phyloP scores from a whole-genome alignment of 2,329 filamentous ascomycete species.

The Colletotrichum higginsianum region DNA sequence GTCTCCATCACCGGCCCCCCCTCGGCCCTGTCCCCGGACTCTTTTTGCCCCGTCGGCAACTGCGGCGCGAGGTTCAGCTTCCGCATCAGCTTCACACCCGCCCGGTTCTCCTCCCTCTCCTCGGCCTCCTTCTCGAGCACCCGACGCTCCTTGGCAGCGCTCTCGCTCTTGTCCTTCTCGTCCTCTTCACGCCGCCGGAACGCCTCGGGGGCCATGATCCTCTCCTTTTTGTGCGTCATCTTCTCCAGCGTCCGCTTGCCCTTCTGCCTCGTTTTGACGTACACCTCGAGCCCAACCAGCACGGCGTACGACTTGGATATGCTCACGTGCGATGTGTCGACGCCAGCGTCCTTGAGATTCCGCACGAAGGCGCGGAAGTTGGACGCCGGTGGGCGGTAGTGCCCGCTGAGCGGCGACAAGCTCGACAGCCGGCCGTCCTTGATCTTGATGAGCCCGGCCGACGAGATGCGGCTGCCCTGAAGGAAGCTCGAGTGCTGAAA shows the following conservation, averaged over 20 bases:
- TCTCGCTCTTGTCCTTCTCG: slow-evolving; percentile 72
- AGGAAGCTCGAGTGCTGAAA: slow-evolving; percentile 95
- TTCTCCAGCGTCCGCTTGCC: slow-evolving; percentile 70
- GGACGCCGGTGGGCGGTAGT: slow-evolving; percentile 86
- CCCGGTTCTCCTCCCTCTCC: slow-evolving; percentile 55
- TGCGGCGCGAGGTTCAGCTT: slow-evolving; percentile 56
- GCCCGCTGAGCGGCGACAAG: slow-evolving; percentile 80
- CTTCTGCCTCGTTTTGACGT: slow-evolving; percentile 77
- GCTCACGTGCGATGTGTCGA: slow-evolving; percentile 83
- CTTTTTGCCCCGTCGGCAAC: slow-evolving; percentile 47
- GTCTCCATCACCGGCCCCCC: slow-evolving; percentile 25
- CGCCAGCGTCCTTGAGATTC: slow-evolving; percentile 78
- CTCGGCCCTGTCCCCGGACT: slow-evolving; percentile 43
- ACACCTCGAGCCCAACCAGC: slow-evolving; percentile 85
- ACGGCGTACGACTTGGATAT: slow-evolving; percentile 88
- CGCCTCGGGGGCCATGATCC: slow-evolving; percentile 73
- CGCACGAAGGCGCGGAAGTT: slow-evolving; percentile 89
- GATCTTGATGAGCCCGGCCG: slow-evolving; percentile 88
- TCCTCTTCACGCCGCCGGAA: slow-evolving; percentile 70
- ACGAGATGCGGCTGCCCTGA: slow-evolving; percentile 84
- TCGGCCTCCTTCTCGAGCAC: slow-evolving; percentile 57
- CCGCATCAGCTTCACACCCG: slow-evolving; percentile 54
- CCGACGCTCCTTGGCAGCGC: slow-evolving; percentile 66
- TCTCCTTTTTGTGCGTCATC: slow-evolving; percentile 68
- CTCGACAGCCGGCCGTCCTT: slow-evolving; percentile 83